Evolutionary conservation across 2,329 filamentous ascomycete genomes (phyloP).

Genomic region (Ceratocystis variospora): DNA sequence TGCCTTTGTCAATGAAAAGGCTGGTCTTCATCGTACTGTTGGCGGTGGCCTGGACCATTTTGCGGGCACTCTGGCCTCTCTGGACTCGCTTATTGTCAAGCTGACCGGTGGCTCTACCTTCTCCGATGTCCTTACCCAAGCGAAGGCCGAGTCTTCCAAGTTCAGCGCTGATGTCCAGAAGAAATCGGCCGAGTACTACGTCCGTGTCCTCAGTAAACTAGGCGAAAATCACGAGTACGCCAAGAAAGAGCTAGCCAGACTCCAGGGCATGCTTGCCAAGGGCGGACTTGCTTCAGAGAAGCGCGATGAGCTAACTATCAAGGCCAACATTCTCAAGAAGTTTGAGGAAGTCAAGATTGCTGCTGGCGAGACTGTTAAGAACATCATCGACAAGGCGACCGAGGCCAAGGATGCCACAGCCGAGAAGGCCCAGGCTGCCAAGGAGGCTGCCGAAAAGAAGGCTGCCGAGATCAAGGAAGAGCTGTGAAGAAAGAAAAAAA

Average conservation of each 20-base stretch:
- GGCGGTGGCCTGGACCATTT: constrained; percentile 67
- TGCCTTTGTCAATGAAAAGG: constrained; percentile 72
- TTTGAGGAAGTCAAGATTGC: constrained; percentile 45
- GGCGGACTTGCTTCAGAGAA: constrained; percentile 74
- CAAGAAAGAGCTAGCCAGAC: constrained; percentile 69
- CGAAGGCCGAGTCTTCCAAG: constrained; percentile 54
- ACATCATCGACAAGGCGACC: constrained; percentile 15
- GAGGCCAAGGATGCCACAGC: constrained; percentile 10
- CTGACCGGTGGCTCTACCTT: constrained; percentile 45
- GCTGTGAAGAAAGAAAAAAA: constrained; percentile 42
- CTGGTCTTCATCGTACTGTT: constrained; percentile 68
- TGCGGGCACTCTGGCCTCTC: constrained; percentile 67
- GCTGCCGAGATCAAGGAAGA: constrained; percentile 45
- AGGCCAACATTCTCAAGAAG: constrained; percentile 74
- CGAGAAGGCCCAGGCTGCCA: constrained; percentile 36
- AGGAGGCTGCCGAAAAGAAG: constrained; percentile 28
- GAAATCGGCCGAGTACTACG: constrained; percentile 87
- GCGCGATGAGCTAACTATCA: constrained; percentile 71
- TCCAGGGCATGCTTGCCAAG: constrained; percentile 71
- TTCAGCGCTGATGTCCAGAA: constrained; percentile 49
- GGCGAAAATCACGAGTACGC: constrained; percentile 63
- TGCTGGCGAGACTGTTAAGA: constrained; percentile 36
- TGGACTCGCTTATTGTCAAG: constrained; percentile 65
- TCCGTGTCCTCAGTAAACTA: constrained; percentile 80
- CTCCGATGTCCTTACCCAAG: constrained; percentile 52